Evolutionary conservation across 2,329 filamentous ascomycete genomes (phyloP).

Genomic region (Talaromyces sp.): DNA sequence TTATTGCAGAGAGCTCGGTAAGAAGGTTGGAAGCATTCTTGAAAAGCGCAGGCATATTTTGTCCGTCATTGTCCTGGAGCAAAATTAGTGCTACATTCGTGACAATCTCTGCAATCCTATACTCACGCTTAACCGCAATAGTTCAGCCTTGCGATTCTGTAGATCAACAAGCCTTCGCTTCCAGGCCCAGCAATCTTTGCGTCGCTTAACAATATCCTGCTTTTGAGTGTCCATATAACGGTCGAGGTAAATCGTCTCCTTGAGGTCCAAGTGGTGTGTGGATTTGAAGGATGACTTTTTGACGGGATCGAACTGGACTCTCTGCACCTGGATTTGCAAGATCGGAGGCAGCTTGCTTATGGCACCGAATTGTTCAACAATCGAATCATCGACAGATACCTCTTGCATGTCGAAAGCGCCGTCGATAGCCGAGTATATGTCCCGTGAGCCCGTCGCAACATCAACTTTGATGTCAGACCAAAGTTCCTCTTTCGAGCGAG

Average conservation of each 20-base stretch:
- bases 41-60: conserved; percentile 32
- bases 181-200: conserved; percentile 71
- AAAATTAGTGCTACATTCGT: conserved; percentile 10
- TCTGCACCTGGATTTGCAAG: conserved; percentile 83
- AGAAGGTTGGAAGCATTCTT: conserved; percentile 42
- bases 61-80: conserved; percentile 20
- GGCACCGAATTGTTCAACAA: conserved; percentile 63
- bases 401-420: conserved; percentile 78
- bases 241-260: conserved; percentile 79
- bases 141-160: conserved; percentile 45
- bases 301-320: conserved; percentile 67
- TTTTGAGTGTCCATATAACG: conserved; percentile 70
- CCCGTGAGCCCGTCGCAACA: conserved; percentile 56
- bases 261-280: conserved; percentile 72
- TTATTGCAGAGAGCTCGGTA: conserved; percentile 36
- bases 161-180: conserved; percentile 61
- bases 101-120: neutral
- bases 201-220: conserved; percentile 59
- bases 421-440: conserved; percentile 80
- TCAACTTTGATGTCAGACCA: conserved; percentile 64
- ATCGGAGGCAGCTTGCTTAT: conserved; percentile 77
- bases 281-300: conserved; percentile 65
- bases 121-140: conserved; percentile 38
- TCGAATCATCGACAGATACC: conserved; percentile 61
- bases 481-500: conserved; percentile 53